Evolutionary conservation across 441 rosid species (phyloP).

Genomic region (Adansonia grandidieri): DNA sequence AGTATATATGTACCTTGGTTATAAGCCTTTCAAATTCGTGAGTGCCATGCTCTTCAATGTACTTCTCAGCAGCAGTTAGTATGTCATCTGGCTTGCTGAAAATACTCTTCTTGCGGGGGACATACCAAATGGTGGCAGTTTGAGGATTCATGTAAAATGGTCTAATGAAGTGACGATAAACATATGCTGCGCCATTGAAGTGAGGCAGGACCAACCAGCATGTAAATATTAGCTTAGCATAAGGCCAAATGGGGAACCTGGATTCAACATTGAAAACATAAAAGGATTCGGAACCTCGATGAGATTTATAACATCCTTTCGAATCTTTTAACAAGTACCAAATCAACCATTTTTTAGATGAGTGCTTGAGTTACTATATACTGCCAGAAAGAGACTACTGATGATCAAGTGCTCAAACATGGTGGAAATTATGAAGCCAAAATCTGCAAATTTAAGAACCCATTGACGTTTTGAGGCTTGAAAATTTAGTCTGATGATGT

Average conservation of each 20-base stretch:
- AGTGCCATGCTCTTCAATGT: constrained; percentile 76
- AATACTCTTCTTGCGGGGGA: constrained; percentile 53
- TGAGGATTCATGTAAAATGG: constrained; percentile 75
- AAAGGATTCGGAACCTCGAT: too few relatives aligned
- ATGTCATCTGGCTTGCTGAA: constrained; percentile 75
- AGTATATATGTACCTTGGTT: constrained; percentile 34
- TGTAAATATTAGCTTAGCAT: constrained; percentile 64
- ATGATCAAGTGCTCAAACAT: neutral
- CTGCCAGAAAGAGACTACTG: neutral
- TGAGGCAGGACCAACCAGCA: constrained; percentile 94
- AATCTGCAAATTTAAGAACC: too few relatives aligned
- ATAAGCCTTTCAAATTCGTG: constrained; percentile 58
- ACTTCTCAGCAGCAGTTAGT: constrained; percentile 83
- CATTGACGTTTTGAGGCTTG: too few relatives aligned
- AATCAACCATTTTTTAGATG: neutral
- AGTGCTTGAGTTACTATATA: neutral
- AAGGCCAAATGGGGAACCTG: constrained; percentile 93
- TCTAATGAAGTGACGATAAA: constrained; percentile 73
- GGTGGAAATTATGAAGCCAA: too few relatives aligned
- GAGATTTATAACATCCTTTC: neutral
- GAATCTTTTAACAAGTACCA: neutral
- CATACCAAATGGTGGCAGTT: constrained; percentile 64
- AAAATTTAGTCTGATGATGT: too few relatives aligned
- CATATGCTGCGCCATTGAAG: constrained; percentile 88
- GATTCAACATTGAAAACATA: neutral